Base-by-base conservation (phyloP, 352 stramenopile genomes). In the Blastocystis sp. region DNA sequence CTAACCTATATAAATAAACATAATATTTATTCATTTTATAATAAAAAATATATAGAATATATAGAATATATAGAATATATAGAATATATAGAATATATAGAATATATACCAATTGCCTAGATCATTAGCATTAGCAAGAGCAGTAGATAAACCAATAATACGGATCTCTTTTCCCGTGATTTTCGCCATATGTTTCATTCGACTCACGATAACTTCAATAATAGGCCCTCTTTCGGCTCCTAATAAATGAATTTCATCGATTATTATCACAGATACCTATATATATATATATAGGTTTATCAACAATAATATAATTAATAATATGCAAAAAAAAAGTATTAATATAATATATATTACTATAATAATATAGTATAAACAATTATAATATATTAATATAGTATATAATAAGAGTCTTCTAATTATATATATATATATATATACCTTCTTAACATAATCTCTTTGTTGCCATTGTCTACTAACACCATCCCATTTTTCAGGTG, bases 211-310 rank as follows among this genome's bases (percentile, higher is more conserved):
- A 0, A 91, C 79, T 67, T 93, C 82, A 0, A 93, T 69, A 10
- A 91, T 84, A 10, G 89, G 85, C 16, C 90, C 91, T 25, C 88
- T 72, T n/a, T 92, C 79, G 58, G 94, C 86, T 28, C 82, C 83
- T 2, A 96, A 76, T 23, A 96, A 72, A 72, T 99, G 91, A 57
- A 98, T 89, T 62, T 98, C 88, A 66, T 96, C 86, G 21, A 96
- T 80, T 24, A 97, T 75, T 6, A 96, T 75, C 6, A 96, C 76
- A 6, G n/a, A n/a, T 70, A 59, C 37, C 78, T 72, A 39, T 55
- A 42, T n/a, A n/a, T n/a, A n/a, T n/a, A n/a, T n/a, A n/a, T 21
- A 25, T 46, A 65, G 44, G 4, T 4, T 4, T 55, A 35, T 23
- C 21, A 67, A 65, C 21, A 67, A 57, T n/a, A n/a, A n/a, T n/a